Base-by-base conservation (phyloP, 768 basidiomycete species). In the Agrocybe praecox region DNA sequence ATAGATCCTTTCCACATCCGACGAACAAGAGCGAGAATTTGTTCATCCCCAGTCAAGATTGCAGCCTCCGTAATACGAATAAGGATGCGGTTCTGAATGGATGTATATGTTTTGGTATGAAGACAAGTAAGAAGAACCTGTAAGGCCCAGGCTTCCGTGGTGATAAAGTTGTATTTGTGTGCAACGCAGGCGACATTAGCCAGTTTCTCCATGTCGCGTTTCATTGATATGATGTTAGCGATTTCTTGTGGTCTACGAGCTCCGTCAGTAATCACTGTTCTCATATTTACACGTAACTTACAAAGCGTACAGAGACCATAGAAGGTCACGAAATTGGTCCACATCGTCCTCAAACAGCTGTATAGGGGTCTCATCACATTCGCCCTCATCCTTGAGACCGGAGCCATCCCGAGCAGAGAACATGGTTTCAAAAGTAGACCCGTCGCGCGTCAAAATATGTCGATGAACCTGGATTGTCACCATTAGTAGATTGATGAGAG, bases 141-240 rank as follows among this genome's bases (percentile, higher is more conserved):
- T 44, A 81, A 67, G 0, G 80, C 78, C 83, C 83, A 85, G 22
- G 55, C 63, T 65, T 84, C 82, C 45, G 78, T 77, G 14, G 75
- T 75, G 19, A 72, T 71, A 65, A 84, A 84, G 48, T 82, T 78
- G 63, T 85, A 85, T 55, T 84, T 85, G 69, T 85, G 80, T 2
- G 83, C 76, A 57, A 84, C 78, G 15, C 77, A 77, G 19, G 80
- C 76, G 53, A 82, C 78, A 55, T 77, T 72, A 44, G 78, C 73
- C 47, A 84, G 65, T 56, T 74, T 79, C 14, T 72, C 64, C 54
- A 73, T 72, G 57, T 78, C 76, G 32, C 73, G 72, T 34, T 77
- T 42, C 1, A 44, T n/a, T 6, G 59, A 46, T 55, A 52, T 54
- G 9, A 49, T 49, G 19, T 24, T 19, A 7, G 49, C 46, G 10